Evolutionary conservation across 768 basidiomycete species (phyloP).

Genomic region (Butyriboletus loyo): DNA sequence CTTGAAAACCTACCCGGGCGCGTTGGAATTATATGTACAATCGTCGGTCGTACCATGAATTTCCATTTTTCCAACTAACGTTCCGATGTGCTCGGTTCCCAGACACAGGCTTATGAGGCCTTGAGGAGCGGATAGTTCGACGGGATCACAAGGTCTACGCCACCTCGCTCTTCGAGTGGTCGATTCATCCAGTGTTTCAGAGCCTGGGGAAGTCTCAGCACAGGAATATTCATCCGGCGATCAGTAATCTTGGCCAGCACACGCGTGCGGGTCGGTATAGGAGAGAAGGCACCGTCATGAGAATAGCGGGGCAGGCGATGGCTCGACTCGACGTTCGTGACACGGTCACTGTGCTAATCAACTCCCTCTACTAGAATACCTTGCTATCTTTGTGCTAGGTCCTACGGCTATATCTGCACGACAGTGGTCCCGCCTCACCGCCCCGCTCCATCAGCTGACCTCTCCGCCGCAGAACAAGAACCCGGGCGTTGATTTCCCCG

Average conservation of each 20-base stretch:
- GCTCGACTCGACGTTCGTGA: not conserved
- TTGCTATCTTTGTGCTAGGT: not conserved
- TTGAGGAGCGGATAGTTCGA: too few species aligned
- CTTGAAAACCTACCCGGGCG: not conserved
- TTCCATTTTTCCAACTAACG: not conserved
- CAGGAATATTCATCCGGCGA: not conserved
- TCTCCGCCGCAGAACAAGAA: not conserved
- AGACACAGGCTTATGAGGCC: not conserved
- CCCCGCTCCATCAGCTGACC: slow-evolving; percentile 5
- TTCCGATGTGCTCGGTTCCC: not conserved
- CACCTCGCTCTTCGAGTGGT: not conserved
- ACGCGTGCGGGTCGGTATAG: not conserved
- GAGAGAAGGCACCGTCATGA: slow-evolving; percentile 1
- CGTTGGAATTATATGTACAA: not conserved
- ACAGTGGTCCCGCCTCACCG: not conserved
- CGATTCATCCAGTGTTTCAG: too few species aligned
- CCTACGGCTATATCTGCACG: not conserved
- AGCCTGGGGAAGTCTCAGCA: not conserved
- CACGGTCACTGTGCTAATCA: not conserved
- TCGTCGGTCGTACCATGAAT: not conserved
- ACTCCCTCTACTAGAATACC: too few species aligned
- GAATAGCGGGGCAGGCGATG: not conserved
- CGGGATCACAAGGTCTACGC: not conserved
- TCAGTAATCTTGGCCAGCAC: not conserved
- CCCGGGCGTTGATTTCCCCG: not conserved